Base-by-base conservation (phyloP, 1,284 basidiomycete genomes). In the Trametes versicolor region DNA sequence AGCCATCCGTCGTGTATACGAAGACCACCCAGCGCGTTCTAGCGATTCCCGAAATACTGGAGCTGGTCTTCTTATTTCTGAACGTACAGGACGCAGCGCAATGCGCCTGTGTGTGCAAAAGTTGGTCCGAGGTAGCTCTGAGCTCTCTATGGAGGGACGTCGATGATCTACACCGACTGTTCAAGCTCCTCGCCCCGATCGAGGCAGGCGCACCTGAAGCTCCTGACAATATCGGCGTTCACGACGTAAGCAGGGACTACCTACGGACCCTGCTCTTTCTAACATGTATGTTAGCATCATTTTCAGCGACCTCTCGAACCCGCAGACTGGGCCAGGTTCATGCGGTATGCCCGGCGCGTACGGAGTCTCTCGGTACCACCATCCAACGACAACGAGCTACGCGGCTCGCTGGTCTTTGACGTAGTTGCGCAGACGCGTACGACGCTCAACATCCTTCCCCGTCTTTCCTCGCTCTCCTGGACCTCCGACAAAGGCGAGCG, bases 281-380 rank as follows among this genome's bases (percentile, higher is more conserved):
- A 19, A 13, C 9, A 49, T 32, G 12, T 0, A 3, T 34, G n/a
- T n/a, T 50, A 23, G 19, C 62, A 84, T 80, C 53, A 62, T 23
- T 89, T 90, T 66, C 68, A 71, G 9, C 74, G 80, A 4, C 73
- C 77, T 0, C 81, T 86, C 29, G 80, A 84, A 36, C 78, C 84
- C 2, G 77, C 72, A 25, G 85, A 88, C 73, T 91, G 89, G 89
- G 74, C 75, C 23, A 78, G 82, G 17, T 88, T 90, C 71, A 77
- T 81, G 60, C 79, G 77, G 37, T 90, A 89, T 68, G 82, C 82
- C 23, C 74, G 78, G 27, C 85, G 87, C 29, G 84, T 91, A 19
- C 83, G 88, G 23, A 63, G 66, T 23, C 70, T 79, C 32, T 61
- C 59, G 4, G 71, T 62, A 45, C 29, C 54, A 29, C 39, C 60